A percentile compares a stretch with the other conserved stretches of the same genome.
Conservation (phyloP, 208 protist species). For the Crithidia expoeki region DNA sequence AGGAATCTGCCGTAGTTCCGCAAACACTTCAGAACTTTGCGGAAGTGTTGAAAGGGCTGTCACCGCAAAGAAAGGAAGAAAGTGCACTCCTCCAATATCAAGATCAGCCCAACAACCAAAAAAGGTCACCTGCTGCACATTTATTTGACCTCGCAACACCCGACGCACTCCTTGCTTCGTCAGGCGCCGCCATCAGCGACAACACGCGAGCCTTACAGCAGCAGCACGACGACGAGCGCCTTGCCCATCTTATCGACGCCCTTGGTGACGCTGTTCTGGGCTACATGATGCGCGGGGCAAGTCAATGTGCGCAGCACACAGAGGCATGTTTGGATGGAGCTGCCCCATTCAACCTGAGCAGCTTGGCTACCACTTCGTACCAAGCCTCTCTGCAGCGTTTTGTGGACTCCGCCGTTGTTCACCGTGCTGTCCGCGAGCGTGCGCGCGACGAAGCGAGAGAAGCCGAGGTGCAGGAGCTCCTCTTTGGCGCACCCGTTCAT, state of each 20-base stretch:
- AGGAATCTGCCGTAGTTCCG: slow-evolving; percentile 30
- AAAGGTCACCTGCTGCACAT: neutral
- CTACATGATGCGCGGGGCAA: slow-evolving; percentile 40
- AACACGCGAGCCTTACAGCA: neutral
- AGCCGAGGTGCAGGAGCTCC: slow-evolving; percentile 32
- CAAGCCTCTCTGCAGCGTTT: slow-evolving; percentile 34
- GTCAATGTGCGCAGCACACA: slow-evolving; percentile 24
- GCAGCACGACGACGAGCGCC: slow-evolving; percentile 2
- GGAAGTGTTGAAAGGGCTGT: slow-evolving; percentile 16
- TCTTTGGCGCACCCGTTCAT: slow-evolving; percentile 21
- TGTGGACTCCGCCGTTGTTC: slow-evolving; percentile 18
- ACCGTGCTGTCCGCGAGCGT: slow-evolving; percentile 25
- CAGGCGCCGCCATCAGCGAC: slow-evolving; percentile 14
- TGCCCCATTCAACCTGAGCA: slow-evolving; percentile 2
- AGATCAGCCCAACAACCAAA: neutral
- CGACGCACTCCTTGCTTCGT: neutral
- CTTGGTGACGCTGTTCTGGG: slow-evolving; percentile 51
- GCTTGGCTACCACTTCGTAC: slow-evolving; percentile 15
- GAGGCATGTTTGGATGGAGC: slow-evolving; percentile 15
- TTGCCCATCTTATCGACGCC: slow-evolving; percentile 38
- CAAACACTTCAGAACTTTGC: slow-evolving; percentile 43
- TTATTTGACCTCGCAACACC: neutral
- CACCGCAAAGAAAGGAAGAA: neutral
- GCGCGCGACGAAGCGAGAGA: slow-evolving; percentile 25
- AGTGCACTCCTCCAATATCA: no score